Evolutionary conservation across 2,329 filamentous ascomycete genomes (phyloP), one percentile per base, ranked within the genome.

Genomic region (Boeremia lycopersici): DNA sequence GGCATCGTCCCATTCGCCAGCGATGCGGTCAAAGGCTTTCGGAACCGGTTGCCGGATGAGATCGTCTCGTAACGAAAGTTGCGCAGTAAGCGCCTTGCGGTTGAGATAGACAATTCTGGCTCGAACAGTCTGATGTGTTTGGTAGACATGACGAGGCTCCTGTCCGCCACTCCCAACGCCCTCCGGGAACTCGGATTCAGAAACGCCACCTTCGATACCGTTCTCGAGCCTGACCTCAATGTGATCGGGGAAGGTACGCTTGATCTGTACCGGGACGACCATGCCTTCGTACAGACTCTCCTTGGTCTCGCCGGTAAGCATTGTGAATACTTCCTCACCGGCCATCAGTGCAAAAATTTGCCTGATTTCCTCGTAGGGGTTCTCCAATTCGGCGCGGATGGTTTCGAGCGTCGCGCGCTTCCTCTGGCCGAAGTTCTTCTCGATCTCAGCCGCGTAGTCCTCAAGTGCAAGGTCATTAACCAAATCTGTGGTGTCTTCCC

Each of bases 341-440:
- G 80, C 81, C 35, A 96, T 79, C 45, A 83, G 77, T 39, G 84
- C 83, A 71, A 96, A 97, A 60, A 88, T 87, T 65, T 90, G 89
- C 40, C 95, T 87, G 51, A 99, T 82, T 74, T 99, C 95, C 77
- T 99, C 95, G 73, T 96, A 99, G 0, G 95, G 93, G 17, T 89
- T 88, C 68, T 95, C 90, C 45, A 99, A 80, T 76, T 99, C 95
- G 13, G 91, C 93, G 59, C 95, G 90, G 70, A 99, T 99, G 0
- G 92, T 96, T 76, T 99, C 95, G 11, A 99, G 82, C 1, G 95
- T 99, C 1, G 93, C 93, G 53, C 95, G 90, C 80, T 99, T 99
- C 62, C 90, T 87, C 74, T 97, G 93, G 67, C 91, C 92, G 72
- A 96, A 93, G 67, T 96, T 96, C 63, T 85, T 88, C 78, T 97